Base-by-base conservation (phyloP, 129 eudicot species). In the Silybum marianum region DNA sequence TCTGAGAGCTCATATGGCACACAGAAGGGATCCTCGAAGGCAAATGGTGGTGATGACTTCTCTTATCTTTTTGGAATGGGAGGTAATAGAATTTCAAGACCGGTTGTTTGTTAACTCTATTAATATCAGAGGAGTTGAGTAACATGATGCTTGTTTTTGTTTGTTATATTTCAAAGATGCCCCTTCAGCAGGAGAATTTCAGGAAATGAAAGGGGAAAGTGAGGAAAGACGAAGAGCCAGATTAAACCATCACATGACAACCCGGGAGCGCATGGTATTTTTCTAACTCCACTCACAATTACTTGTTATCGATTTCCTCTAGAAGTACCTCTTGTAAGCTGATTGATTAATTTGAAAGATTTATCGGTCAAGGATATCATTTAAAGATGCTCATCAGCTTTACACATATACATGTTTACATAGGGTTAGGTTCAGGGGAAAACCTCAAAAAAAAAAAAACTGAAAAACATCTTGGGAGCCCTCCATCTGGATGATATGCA, bases 151-250 rank as follows among this genome's bases (percentile, higher is more conserved):
- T 32, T 79, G 60, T 81, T 48, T 71, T 73, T 71, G 28, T 32
- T 67, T 73, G 63, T 82, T 69, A 16, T 80, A n/a, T 85, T 85
- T 68, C 80, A 78, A 78, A 86, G 89, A 60, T 85, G 78, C 90
- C n/a, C 78, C 93, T 89, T 79, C 92, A 69, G 88, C 98, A 24
- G 91, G 84, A 81, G 93, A 72, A 78, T 95, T 95, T 78, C 85
- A 89, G 73, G 99, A 95, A 86, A 58, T 92, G 71, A 83, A 90
- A 32, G 99, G 98, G 75, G 99, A 95, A 89, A 87, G 86, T 79
- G 88, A 85, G 73, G 99, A 93, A 39, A 91, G 99, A 88, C 86
- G 99, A 77, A 88, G 80, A 84, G 90, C 93, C 12, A 89, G 99
- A 85, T 87, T 81, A 71, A 93, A 88, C 46, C 97, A 88, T 54